A percentile compares a stretch with the other conserved stretches of the same genome.
Evolutionary conservation across 805 yeast species (phyloP).

Genomic region (Soucietia sequanensis): DNA sequence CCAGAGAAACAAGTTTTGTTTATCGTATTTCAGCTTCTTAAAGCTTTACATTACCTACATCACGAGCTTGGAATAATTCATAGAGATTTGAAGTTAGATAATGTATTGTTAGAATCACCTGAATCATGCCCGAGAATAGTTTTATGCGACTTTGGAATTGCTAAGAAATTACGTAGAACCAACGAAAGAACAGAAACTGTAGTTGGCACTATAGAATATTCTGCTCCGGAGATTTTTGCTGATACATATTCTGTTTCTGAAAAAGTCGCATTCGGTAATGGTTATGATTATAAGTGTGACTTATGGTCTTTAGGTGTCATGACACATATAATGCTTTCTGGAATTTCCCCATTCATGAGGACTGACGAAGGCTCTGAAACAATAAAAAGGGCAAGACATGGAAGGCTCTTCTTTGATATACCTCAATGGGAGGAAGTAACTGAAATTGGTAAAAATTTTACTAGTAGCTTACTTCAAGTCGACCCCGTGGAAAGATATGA

Average conservation of each 20-base stretch:
- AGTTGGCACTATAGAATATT: conserved; percentile 67
- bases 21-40: conserved; percentile 54
- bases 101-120: conserved; percentile 55
- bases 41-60: conserved; percentile 58
- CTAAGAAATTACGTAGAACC: conserved; percentile 17
- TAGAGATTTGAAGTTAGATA: conserved; percentile 66
- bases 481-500: conserved; percentile 34
- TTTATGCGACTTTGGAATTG: conserved; percentile 68
- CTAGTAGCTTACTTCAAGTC: conserved; percentile 36
- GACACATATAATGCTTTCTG: conserved; percentile 57
- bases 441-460: conserved; percentile 44
- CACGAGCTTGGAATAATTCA: conserved; percentile 51
- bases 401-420: conserved; percentile 36
- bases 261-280: too few species aligned
- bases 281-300: conserved; percentile 60
- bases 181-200: conserved; percentile 46
- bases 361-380: too few species aligned
- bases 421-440: conserved; percentile 45
- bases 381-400: conserved; percentile 40
- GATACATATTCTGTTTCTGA: too few species aligned
- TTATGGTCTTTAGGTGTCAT: conserved; percentile 70
- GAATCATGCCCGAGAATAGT: conserved; percentile 52
- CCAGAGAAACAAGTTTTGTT: conserved; percentile 56
- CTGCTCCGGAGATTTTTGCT: conserved; percentile 64
- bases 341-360: conserved; percentile 67